Evolutionary conservation across 23 red algal genomes (phyloP).

Genomic region (Agarophyton chilense): DNA sequence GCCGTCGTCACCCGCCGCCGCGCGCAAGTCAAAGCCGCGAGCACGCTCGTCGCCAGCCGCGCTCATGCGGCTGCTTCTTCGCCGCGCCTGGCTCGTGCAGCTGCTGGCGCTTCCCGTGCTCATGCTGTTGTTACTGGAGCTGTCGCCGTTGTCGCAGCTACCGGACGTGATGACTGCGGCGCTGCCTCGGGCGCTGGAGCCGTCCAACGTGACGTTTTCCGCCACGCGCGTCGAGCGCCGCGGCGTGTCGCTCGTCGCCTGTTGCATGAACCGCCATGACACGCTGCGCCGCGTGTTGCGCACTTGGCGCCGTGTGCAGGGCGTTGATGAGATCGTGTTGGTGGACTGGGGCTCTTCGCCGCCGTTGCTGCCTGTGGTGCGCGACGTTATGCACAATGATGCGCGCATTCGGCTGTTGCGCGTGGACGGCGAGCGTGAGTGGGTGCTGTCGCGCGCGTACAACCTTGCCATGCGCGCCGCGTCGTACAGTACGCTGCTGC

Average conservation of each 20-base stretch:
- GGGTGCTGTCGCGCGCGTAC: slow-evolving; percentile 76
- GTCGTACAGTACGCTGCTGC: slow-evolving; percentile 39
- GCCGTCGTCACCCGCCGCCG: too few relatives aligned
- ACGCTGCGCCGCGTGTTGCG: slow-evolving; percentile 45
- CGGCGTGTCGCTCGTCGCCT: slow-evolving; percentile 70
- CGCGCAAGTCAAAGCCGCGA: too few relatives aligned
- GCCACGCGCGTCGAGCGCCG: background rate
- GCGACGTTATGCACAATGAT: background rate
- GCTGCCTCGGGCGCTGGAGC: background rate
- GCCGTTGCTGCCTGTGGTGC: slow-evolving; percentile 2
- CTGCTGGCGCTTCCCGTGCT: background rate
- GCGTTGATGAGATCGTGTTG: slow-evolving; percentile 62
- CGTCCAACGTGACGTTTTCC: background rate
- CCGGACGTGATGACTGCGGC: too few relatives aligned
- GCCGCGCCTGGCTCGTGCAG: background rate
- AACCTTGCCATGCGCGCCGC: slow-evolving; percentile 63
- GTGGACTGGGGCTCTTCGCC: slow-evolving; percentile 73
- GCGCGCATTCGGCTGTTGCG: slow-evolving; percentile 48
- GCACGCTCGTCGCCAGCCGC: too few relatives aligned
- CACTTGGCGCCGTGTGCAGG: slow-evolving; percentile 27
- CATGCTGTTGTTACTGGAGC: too few relatives aligned
- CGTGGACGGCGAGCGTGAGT: slow-evolving; percentile 47
- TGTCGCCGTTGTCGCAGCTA: background rate
- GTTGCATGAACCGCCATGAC: slow-evolving; percentile 74
- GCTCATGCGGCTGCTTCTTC: background rate